Evolutionary conservation across 495 filamentous ascomycete genomes (phyloP).

Genomic region (Aspergillus sclerotiicarbonarius): DNA sequence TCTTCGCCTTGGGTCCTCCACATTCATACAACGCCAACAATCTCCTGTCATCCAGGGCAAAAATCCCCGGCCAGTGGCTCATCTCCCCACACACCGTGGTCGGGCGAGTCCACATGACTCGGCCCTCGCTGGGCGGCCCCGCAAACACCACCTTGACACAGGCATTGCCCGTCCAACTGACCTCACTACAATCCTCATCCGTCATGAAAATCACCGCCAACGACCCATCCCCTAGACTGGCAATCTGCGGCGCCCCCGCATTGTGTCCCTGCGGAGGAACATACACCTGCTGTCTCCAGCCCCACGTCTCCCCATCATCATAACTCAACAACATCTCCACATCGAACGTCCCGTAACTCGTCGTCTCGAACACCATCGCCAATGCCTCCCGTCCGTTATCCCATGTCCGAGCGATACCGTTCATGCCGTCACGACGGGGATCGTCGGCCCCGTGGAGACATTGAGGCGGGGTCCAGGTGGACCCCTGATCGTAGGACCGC

Average conservation of each 20-base stretch:
- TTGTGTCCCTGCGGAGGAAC: conserved; percentile 41
- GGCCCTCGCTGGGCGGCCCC: conserved; percentile 34
- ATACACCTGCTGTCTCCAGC: conserved; percentile 50
- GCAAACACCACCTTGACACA: conserved; percentile 42
- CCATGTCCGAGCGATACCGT: conserved; percentile 46
- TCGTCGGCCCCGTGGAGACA: conserved; percentile 47
- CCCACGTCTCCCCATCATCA: conserved; percentile 57
- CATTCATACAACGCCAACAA: conserved; percentile 44
- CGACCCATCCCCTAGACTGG: conserved; percentile 53
- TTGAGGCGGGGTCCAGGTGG: conserved; percentile 45
- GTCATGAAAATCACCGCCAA: conserved; percentile 62
- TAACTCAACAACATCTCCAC: conserved; percentile 56
- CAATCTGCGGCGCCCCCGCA: conserved; percentile 60
- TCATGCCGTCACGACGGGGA: conserved; percentile 59
- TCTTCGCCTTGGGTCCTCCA: conserved; percentile 35
- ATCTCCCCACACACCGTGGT: conserved; percentile 27
- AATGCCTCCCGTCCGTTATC: conserved; percentile 46
- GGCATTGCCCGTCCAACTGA: conserved; percentile 41
- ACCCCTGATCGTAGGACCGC: conserved; percentile 53
- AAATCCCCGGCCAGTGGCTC: conserved; percentile 46
- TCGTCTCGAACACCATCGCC: conserved; percentile 61
- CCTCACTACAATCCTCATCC: conserved; percentile 48
- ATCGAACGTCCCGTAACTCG: conserved; percentile 47
- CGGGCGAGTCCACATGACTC: conserved; percentile 33
- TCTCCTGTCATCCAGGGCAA: conserved; percentile 35